Percentiles rank a stretch among this genome's conserved stretches.
phyloP scores from a whole-genome alignment of 805 yeast genomes.

The Dipodascus geniculatus region DNA sequence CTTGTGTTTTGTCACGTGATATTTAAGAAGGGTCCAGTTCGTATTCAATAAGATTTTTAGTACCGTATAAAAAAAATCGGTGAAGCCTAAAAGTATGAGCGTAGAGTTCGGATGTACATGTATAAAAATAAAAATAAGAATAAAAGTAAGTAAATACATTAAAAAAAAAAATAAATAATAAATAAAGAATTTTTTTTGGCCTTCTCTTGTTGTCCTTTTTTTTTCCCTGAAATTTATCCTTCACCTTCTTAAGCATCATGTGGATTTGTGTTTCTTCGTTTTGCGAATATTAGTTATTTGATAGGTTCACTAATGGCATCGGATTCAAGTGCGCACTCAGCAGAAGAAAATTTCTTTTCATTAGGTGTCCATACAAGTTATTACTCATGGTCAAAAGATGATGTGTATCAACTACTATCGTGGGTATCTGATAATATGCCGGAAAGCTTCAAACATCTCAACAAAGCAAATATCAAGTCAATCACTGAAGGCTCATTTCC shows the following conservation, averaged over 20 bases:
- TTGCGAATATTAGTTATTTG: not conserved
- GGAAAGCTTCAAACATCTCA: not conserved
- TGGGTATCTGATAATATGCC: slow-evolving; percentile 1
- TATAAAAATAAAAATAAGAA: too few relatives aligned
- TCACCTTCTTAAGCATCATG: not conserved
- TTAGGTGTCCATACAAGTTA: not conserved
- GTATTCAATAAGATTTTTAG: not conserved
- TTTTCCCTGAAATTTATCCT: not conserved
- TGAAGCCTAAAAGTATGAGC: not conserved
- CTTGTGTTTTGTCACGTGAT: not conserved
- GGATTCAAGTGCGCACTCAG: not conserved
- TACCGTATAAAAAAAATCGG: not conserved
- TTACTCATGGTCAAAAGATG: not conserved
- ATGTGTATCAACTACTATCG: not conserved
- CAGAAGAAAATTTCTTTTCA: not conserved
- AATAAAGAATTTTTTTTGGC: not conserved
- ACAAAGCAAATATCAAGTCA: not conserved
- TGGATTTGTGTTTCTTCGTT: not conserved
- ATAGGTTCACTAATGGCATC: not conserved
- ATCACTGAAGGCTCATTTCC: slow-evolving; percentile 1
- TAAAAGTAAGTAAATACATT: too few relatives aligned
- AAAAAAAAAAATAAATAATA: too few relatives aligned
- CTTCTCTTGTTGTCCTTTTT: not conserved
- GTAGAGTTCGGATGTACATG: not conserved
- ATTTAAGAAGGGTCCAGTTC: not conserved